Evolutionary conservation across 371 early-diverging fungal genomes (phyloP), one percentile per base, ranked within the genome.

Genomic region (Mycotypha africana): DNA sequence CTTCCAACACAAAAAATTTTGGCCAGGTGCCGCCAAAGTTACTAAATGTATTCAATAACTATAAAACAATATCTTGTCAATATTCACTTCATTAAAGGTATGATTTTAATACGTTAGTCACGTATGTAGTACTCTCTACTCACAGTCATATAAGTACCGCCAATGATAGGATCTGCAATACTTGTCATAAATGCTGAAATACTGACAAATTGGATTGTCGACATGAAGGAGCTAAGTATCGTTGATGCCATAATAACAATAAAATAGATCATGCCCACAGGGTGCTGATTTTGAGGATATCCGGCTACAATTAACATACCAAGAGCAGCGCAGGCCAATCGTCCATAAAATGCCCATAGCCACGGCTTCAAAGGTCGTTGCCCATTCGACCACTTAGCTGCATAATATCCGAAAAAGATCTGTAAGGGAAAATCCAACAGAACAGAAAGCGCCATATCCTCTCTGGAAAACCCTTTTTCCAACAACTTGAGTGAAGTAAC

Each of bases 21-120:
- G 97, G 95, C 96, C 93, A 97, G 1, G 97, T 97, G 26, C 98
- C 98, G 41, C 97, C 98, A 62, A 98, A 88, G 65, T 98, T 98
- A 58, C 86, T 88, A 49, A 97, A 63, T 0, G 97, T 97, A 59
- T 96, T 96, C 26, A 93, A 67, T 24, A 98, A 74, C 88, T 87
- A 47, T 22, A 40, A 41, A 47, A 41, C 48, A 8, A 30, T 6
- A 12, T 28, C 12, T n/a, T n/a, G n/a, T 11, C 1, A 15, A 15
- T 40, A 10, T 9, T 23, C 4, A 20, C 2, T 25, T 26, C n/a
- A n/a, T n/a, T n/a, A n/a, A n/a, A n/a, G n/a, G n/a, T 19, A 15
- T 10, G 30, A 36, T 12, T 33, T 17, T n/a, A 14, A 12, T 8
- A 28, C 30, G n/a, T 0, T 17, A 2, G 15, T 16, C 8, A n/a